Conservation (phyloP, 257 asterid species). For the Agastache rugosa region DNA sequence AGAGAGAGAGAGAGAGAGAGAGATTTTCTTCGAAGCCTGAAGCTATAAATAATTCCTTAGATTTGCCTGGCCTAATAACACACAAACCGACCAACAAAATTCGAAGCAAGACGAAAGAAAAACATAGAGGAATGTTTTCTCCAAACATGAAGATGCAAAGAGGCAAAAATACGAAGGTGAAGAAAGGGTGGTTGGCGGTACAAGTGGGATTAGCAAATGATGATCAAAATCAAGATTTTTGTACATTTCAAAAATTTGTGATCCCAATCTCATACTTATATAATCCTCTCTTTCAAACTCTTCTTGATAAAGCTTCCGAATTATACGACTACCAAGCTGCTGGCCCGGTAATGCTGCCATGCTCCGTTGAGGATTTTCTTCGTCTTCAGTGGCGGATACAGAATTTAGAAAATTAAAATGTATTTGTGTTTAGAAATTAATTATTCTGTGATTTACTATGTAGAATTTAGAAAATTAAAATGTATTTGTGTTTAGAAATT, state of each 20-base stretch:
- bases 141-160: not conserved
- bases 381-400: conserved; percentile 25
- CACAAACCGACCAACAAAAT: too few relatives aligned
- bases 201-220: conserved; percentile 37
- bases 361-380: conserved; percentile 38
- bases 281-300: conserved; percentile 29
- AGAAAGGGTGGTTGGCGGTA: conserved; percentile 45
- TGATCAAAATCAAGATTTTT: conserved; percentile 8
- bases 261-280: conserved; percentile 35
- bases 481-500: not conserved
- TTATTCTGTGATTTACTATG: not conserved
- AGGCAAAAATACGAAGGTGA: conserved; percentile 32
- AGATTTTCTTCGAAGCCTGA: not conserved
- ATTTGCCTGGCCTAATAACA: not conserved
- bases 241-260: conserved; percentile 15
- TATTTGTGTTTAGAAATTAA: too few relatives aligned
- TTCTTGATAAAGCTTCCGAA: conserved; percentile 32
- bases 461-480: not conserved
- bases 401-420: not conserved
- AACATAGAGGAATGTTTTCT: not conserved
- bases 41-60: not conserved
- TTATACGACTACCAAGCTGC: conserved; percentile 25
- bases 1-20: not conserved
- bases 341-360: conserved; percentile 39
- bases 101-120: too few relatives aligned